Base-by-base conservation (phyloP, 371 early-diverging fungal species). In the Mucor racemosus region DNA sequence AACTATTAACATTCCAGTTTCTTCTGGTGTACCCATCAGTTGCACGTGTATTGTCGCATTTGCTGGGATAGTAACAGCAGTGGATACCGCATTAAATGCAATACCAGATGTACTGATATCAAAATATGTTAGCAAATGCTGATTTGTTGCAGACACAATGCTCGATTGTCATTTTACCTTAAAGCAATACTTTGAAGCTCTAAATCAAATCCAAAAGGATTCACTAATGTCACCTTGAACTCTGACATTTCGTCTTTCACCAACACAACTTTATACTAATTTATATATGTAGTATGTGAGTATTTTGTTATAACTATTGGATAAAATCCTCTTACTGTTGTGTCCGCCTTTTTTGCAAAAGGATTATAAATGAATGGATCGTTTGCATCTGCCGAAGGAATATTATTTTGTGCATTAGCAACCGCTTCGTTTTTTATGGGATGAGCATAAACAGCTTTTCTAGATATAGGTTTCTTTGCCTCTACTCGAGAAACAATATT, bases 331-430 rank as follows among this genome's bases (percentile, higher is more conserved):
- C 19, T 63, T 72, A 77, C 82, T 68, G 81, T 76, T 63, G 68
- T 71, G 14, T 71, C 64, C 21, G 76, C 81, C 66, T 86, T 84
- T 62, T 86, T 81, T 17, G 89, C 87, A 76, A 86, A 91, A 9
- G 92, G 92, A 69, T 91, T 92, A 74, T 92, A 91, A 41, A 94
- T 86, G 70, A 94, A 94, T 0, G 91, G 89, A 59, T 89, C 88
- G 5, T 79, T 75, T 7, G 73, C 80, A 7, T 48, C 62, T 6
- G 68, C 57, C 10, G 14, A 36, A 1, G 19, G 26, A 6, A 5
- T 38, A 11, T 8, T 7, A 8, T 60, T 50, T 33, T 39, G 40
- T 0, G 50, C 35, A 4, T 60, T 44, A 13, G 19, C 39, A 0
- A 59, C 10, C 58, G 63, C 6, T 64, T 67, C 36, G 67, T 67